phyloP scores from a whole-genome alignment of 768 basidiomycete genomes.

The Amanita molliuscula region DNA sequence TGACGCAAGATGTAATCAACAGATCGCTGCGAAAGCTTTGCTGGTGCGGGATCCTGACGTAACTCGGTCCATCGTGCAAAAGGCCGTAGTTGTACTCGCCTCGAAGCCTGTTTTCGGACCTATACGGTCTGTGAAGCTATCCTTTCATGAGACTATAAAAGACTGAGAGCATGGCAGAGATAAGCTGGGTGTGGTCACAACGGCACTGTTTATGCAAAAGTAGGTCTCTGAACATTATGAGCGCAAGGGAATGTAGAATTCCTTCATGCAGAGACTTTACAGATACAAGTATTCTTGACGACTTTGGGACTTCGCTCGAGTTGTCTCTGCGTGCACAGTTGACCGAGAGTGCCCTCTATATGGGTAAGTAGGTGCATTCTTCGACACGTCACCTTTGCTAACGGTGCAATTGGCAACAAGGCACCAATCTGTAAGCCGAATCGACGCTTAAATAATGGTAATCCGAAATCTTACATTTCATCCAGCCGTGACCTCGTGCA shows the following conservation, averaged over 20 bases:
- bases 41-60: slow-evolving; percentile 76
- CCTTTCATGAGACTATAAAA: not conserved
- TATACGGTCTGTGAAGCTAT: slow-evolving; percentile 49
- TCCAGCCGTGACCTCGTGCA: slow-evolving; percentile 84
- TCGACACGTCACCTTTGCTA: not conserved
- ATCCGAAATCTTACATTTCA: slow-evolving; percentile 3
- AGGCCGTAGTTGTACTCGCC: slow-evolving; percentile 91
- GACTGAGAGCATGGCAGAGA: slow-evolving; percentile 38
- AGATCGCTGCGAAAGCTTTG: slow-evolving; percentile 74
- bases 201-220: slow-evolving; percentile 83
- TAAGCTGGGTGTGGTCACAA: slow-evolving; percentile 89
- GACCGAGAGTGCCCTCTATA: slow-evolving; percentile 91
- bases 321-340: slow-evolving; percentile 63
- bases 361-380: slow-evolving; percentile 49
- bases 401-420: slow-evolving; percentile 21
- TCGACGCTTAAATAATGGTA: slow-evolving; percentile 1
- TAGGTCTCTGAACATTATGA: slow-evolving; percentile 14
- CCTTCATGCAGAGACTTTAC: slow-evolving; percentile 60
- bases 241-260: not conserved
- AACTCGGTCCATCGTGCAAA: slow-evolving; percentile 93
- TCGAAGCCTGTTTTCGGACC: slow-evolving; percentile 89
- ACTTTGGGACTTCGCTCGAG: slow-evolving; percentile 76
- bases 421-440: slow-evolving; percentile 55
- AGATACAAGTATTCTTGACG: slow-evolving; percentile 80
- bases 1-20: slow-evolving; percentile 75